Conservation (phyloP, 441 rosid genomes). For the Biscutella laevigata region DNA sequence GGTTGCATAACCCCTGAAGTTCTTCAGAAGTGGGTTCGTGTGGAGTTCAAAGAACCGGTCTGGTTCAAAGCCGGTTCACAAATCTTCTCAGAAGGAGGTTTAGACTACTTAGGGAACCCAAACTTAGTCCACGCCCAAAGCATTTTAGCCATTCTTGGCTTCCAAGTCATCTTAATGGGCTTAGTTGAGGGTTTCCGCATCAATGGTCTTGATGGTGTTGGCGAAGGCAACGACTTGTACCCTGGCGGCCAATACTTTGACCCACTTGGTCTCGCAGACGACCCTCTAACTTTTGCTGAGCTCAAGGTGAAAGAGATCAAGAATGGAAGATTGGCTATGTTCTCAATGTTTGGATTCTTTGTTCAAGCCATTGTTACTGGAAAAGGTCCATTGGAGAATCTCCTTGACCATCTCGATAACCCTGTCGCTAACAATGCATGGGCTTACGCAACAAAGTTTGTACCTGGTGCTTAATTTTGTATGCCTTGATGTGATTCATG, state of each 20-base stretch:
- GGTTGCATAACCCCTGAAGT: constrained; percentile 96
- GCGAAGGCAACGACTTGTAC: constrained; percentile 87
- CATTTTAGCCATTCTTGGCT: constrained; percentile 78
- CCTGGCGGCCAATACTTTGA: constrained; percentile 88
- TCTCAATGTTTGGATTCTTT: constrained; percentile 95
- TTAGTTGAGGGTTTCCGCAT: constrained; percentile 86
- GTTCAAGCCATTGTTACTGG: constrained; percentile 92
- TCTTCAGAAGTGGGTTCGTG: constrained; percentile 68
- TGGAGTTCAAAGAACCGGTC: constrained; percentile 84
- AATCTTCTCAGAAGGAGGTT: constrained; percentile 89
- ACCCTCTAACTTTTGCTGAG: constrained; percentile 77
- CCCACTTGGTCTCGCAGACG: constrained; percentile 82
- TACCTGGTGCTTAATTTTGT: constrained; percentile 52
- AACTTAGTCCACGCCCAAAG: constrained; percentile 93
- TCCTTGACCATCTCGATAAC: constrained; percentile 79
- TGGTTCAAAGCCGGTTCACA: constrained; percentile 99
- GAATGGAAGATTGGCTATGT: constrained; percentile 89
- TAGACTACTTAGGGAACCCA: constrained; percentile 95
- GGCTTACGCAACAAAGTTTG: constrained; percentile 89
- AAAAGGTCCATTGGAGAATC: constrained; percentile 91
- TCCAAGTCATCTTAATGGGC: constrained; percentile 82
- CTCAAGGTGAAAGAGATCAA: constrained; percentile 95
- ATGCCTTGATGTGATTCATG: constrained; percentile 8
- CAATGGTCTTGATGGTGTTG: constrained; percentile 84
- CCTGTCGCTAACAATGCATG: constrained; percentile 95